phyloP scores from a whole-genome alignment of 164 flowering plant genomes.

The Houttuynia cordata region DNA sequence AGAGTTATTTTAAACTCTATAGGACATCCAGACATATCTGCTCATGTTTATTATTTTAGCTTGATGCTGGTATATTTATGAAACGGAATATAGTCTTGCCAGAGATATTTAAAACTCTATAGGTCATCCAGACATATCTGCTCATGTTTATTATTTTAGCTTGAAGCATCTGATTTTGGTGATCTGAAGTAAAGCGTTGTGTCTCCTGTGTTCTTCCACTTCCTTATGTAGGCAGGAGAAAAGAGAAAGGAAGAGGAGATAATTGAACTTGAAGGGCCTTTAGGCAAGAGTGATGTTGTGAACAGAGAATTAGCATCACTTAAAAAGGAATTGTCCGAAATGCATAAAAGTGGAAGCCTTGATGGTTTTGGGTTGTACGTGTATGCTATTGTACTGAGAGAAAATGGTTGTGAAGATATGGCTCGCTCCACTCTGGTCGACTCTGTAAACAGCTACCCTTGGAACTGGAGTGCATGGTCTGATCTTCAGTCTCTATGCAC shows the following conservation, averaged over 20 bases:
- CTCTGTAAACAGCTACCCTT: slow-evolving; percentile 88
- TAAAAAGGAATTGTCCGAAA: slow-evolving; percentile 63
- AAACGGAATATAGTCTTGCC: too few relatives aligned
- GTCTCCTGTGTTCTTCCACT: slow-evolving; percentile 6
- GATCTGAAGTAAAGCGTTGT: background rate
- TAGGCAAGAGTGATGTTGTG: slow-evolving; percentile 68
- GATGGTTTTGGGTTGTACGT: slow-evolving; percentile 81
- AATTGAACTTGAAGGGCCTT: slow-evolving; percentile 85
- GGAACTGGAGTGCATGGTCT: slow-evolving; percentile 99
- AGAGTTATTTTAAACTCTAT: too few relatives aligned
- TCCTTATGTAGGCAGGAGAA: slow-evolving; percentile 74
- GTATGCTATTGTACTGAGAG: slow-evolving; percentile 79
- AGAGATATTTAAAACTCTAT: too few relatives aligned
- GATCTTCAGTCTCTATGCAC: slow-evolving; percentile 86
- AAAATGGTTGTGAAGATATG: slow-evolving; percentile 70
- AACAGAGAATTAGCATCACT: slow-evolving; percentile 65
- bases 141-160: background rate
- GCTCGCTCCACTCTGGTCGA: slow-evolving; percentile 79
- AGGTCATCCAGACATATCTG: too few relatives aligned
- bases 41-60: background rate
- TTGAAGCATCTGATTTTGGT: background rate
- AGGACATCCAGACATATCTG: too few relatives aligned
- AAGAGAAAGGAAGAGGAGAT: slow-evolving; percentile 94
- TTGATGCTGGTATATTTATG: too few relatives aligned
- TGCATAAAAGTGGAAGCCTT: slow-evolving; percentile 57